phyloP scores from a whole-genome alignment of 768 basidiomycete species.

The Pulveroboletus ravenelii region DNA sequence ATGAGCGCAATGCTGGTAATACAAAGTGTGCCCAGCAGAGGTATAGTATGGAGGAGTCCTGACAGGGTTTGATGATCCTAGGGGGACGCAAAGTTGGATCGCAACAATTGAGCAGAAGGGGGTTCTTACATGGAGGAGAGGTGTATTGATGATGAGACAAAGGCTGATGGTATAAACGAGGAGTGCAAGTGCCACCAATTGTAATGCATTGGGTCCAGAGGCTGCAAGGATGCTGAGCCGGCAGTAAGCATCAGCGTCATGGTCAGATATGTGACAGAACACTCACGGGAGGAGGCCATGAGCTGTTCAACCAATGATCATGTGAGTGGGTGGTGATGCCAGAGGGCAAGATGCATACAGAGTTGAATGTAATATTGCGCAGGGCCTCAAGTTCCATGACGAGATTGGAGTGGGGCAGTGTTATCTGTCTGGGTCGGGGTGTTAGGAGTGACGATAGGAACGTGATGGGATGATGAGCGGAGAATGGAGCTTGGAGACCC shows the following conservation, averaged over 20 bases:
- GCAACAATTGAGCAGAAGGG: not conserved
- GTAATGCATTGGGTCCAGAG: conserved; percentile 8
- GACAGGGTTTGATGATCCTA: conserved; percentile 8
- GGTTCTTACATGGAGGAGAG: conserved; percentile 7
- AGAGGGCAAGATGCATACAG: conserved; percentile 4
- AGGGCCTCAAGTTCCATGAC: conserved; percentile 9
- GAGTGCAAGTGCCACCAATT: conserved; percentile 8
- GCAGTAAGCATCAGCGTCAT: not conserved
- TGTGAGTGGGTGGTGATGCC: not conserved
- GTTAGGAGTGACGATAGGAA: not conserved
- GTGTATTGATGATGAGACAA: conserved; percentile 5
- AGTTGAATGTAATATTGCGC: conserved; percentile 14
- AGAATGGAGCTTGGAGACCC: no score
- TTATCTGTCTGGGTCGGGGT: no score
- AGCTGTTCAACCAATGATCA: conserved; percentile 1
- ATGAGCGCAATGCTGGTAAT: conserved; percentile 10
- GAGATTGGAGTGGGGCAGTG: not conserved
- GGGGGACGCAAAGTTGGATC: not conserved
- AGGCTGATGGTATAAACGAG: conserved; percentile 25
- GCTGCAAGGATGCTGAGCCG: not conserved
- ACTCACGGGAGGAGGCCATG: conserved; percentile 17
- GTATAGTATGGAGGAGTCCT: conserved; percentile 15
- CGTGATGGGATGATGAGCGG: no score
- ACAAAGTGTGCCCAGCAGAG: conserved; percentile 10
- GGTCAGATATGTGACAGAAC: not conserved